Conservation (phyloP, 2,329 filamentous ascomycete species). For the Aurifilum marmelostoma region DNA sequence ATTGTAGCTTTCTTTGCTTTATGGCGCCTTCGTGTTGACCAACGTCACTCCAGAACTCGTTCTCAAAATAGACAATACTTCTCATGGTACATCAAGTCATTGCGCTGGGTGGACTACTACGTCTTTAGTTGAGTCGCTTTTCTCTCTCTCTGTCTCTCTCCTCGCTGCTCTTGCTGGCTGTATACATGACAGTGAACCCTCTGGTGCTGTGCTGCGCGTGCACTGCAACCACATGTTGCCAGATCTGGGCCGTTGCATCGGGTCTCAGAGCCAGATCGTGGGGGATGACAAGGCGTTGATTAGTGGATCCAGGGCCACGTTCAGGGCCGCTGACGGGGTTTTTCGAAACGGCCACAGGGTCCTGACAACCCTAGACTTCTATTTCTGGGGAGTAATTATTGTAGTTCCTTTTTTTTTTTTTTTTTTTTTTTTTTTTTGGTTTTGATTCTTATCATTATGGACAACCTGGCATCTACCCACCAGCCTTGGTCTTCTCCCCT, state of each 20-base stretch:
- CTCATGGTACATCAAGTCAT: too few relatives aligned
- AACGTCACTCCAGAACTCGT: too few relatives aligned
- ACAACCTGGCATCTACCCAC: not conserved
- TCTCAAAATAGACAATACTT: too few relatives aligned
- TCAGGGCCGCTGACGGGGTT: not conserved
- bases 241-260: not conserved
- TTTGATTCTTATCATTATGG: not conserved
- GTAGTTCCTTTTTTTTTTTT: not conserved
- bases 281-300: not conserved
- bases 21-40: too few relatives aligned
- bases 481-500: not conserved
- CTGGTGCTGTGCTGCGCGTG: not conserved
- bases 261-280: not conserved
- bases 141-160: too few relatives aligned
- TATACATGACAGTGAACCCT: too few relatives aligned
- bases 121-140: too few relatives aligned
- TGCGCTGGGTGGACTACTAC: too few relatives aligned
- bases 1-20: too few relatives aligned
- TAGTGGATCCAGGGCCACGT: not conserved
- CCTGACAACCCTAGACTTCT: not conserved
- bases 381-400: not conserved
- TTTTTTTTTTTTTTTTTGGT: not conserved
- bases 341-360: not conserved
- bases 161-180: too few relatives aligned
- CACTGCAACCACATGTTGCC: not conserved